These are phyloP conservation scores for Neurospora sp. DNA, from an alignment of 495 filamentous ascomycete genomes.

Conservation along the genomic window DNA sequence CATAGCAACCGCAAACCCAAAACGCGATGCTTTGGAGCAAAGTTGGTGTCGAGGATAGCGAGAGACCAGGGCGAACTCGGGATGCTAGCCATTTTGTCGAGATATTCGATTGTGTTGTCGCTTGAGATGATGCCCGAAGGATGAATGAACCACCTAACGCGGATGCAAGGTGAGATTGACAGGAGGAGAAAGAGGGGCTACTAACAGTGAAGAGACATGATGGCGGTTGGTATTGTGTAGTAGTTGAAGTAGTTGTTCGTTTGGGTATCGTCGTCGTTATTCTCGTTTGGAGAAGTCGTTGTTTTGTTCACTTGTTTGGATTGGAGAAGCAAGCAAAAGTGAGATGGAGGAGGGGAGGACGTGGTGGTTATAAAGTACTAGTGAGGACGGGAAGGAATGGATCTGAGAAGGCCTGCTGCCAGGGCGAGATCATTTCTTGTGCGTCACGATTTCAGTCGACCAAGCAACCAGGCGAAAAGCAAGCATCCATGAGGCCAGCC, in stretches of 20 bases:
- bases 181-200: conserved; percentile 6
- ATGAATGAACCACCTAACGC: background rate
- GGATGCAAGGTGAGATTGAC: background rate
- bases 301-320: conserved; percentile 2
- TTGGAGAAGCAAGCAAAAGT: conserved; percentile 4
- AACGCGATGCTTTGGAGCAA: background rate
- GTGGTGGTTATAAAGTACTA: conserved; percentile 11
- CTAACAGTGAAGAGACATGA: conserved; percentile 52
- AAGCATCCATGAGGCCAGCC: background rate
- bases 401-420: background rate
- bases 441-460: conserved; percentile 23
- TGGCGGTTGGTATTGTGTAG: conserved; percentile 15
- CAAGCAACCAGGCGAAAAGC: background rate
- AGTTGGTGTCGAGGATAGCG: background rate
- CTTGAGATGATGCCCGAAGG: background rate
- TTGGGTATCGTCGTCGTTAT: background rate
- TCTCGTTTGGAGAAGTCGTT: background rate
- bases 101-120: background rate
- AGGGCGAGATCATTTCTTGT: conserved; percentile 9
- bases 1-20: background rate
- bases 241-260: conserved; percentile 1
- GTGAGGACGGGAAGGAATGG: conserved; percentile 1
- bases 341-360: background rate
- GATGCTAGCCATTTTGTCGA: background rate
- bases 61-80: background rate